A percentile compares a stretch with the other conserved stretches of the same genome.
phyloP scores from a whole-genome alignment of 2,329 filamentous ascomycete species.

The Exophiala viscosa region DNA sequence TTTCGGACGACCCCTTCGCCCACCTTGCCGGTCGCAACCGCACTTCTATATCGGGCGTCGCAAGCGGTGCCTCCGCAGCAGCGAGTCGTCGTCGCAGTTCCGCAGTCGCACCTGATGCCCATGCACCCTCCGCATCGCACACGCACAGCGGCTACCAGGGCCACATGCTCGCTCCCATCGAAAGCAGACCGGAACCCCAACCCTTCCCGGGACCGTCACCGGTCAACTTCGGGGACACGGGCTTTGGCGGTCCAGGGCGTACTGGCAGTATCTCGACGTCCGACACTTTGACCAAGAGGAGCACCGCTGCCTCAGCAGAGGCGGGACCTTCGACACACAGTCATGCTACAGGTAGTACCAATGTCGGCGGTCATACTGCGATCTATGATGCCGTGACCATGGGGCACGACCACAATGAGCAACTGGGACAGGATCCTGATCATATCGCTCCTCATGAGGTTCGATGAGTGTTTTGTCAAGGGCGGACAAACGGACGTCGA shows the following conservation, averaged over 20 bases:
- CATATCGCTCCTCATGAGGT: constrained; percentile 18
- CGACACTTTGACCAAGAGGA: neutral
- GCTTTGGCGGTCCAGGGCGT: neutral
- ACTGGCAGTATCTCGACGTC: constrained; percentile 7
- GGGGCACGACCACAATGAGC: constrained; percentile 14
- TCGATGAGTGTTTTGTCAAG: constrained; percentile 6
- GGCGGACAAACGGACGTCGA: neutral
- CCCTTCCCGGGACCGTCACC: neutral
- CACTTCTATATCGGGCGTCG: constrained; percentile 23
- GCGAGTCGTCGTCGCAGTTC: constrained; percentile 26
- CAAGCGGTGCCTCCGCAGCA: constrained; percentile 20
- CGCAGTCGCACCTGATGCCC: constrained; percentile 25
- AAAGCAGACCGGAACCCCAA: constrained; percentile 16
- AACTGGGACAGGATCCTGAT: constrained; percentile 12
- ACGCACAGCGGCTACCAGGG: constrained; percentile 22
- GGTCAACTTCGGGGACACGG: neutral
- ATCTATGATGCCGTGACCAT: constrained; percentile 14
- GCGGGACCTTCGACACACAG: neutral
- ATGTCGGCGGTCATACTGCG: constrained; percentile 7
- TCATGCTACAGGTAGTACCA: neutral
- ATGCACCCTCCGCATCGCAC: constrained; percentile 3
- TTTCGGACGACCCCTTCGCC: constrained; percentile 26
- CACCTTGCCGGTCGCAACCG: constrained; percentile 21
- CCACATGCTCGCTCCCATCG: constrained; percentile 21
- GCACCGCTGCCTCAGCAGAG: neutral